Percentiles rank a stretch among this genome's conserved stretches.
These are phyloP conservation scores for Ceratocystis albifundus DNA, from an alignment of 2,329 filamentous ascomycete species.

Conservation along the genomic window DNA sequence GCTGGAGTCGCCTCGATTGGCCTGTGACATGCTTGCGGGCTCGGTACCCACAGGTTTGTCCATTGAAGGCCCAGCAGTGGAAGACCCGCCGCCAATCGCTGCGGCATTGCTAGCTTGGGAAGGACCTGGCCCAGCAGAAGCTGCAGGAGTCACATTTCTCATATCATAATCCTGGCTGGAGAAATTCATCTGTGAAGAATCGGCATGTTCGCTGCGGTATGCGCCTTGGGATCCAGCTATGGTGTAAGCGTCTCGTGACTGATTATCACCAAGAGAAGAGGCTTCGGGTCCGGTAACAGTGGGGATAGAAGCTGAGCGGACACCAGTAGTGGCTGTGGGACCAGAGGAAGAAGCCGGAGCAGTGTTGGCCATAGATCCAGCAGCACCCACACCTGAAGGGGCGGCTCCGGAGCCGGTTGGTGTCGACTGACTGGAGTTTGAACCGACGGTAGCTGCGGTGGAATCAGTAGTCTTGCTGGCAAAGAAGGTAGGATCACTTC, in stretches of 20 bases:
- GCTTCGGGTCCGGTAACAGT: constrained; percentile 7
- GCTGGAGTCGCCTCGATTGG: neutral
- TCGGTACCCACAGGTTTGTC: neutral
- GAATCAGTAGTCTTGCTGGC: constrained; percentile 12
- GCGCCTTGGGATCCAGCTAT: constrained; percentile 10
- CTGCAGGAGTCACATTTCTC: constrained; percentile 5
- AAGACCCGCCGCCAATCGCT: neutral
- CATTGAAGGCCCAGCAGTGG: neutral
- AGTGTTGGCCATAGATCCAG: neutral
- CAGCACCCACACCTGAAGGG: neutral
- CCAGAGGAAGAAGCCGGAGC: neutral
- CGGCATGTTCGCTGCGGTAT: constrained; percentile 8
- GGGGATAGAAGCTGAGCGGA: constrained; percentile 17
- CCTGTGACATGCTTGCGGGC: neutral
- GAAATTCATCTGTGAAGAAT: constrained; percentile 14
- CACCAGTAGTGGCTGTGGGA: constrained; percentile 17
- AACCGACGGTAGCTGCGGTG: constrained; percentile 13
- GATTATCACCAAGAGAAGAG: neutral
- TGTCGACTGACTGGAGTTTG: constrained; percentile 12
- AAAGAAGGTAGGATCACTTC: constrained; percentile 19
- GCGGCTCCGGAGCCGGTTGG: neutral
- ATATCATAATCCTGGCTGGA: constrained; percentile 6
- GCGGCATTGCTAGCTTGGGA: neutral
- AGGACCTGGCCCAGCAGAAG: neutral
- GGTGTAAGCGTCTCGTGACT: constrained; percentile 7